Evolutionary conservation across 352 stramenopile species (phyloP), one percentile per base, ranked within the genome.

Genomic region (Blastocystis sp.): DNA sequence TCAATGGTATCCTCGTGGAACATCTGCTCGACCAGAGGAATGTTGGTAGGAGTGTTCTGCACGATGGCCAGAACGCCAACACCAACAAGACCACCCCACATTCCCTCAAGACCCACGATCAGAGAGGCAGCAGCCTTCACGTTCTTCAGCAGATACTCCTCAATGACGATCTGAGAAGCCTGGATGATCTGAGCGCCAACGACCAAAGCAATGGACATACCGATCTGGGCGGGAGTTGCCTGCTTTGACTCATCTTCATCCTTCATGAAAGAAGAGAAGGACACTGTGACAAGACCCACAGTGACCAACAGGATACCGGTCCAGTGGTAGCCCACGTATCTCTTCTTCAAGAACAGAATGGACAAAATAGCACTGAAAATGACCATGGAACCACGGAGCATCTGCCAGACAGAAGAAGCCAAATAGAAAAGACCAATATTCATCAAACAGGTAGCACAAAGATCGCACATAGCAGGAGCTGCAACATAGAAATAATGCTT

Each of bases 351-450:
- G 89, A 95, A 92, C 9, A 91, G 77, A 41, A 96, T 92, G 53
- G 93, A 95, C 76, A 96, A 93, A 82, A 95, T 91, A 45, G 93
- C 94, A 41, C 93, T 95, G 90, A 96, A 96, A 89, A 96, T 94
- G 90, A 96, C 95, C 87, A 96, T 94, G 3, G 94, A 95, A 68
- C 94, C 94, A 66, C 94, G 93, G 47, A 94, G 93, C 94, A 96
- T 96, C 90, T 96, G 93, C 91, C 94, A 96, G 75, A 96, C 93
- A 0, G 93, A 95, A 62, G 94, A 95, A 80, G 93, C 95, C 87
- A 95, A 95, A 92, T 93, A 95, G 45, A 95, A 90, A 73, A 96
- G 79, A 1, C 93, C 94, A 79, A 96, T 92, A 84, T 96, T 96
- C 63, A 94, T 94, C 47, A 95, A 87, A 70, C 95, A 93, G 23